Percentiles rank a stretch among this genome's conserved stretches.
Evolutionary conservation across 2,329 filamentous ascomycete genomes (phyloP).

Genomic region (Colletotrichum limetticola): DNA sequence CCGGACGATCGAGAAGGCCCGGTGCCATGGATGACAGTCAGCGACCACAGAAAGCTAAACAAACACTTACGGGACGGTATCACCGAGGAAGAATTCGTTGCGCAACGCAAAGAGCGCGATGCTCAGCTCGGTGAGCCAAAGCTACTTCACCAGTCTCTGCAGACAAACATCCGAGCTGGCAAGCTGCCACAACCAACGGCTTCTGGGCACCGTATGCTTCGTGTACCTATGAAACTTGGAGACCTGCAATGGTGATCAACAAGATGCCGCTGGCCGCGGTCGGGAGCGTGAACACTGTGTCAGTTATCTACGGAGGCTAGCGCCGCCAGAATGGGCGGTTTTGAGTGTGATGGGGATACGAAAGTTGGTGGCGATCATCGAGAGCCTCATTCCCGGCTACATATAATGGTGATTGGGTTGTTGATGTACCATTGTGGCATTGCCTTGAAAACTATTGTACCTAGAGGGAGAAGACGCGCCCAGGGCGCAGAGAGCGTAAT

Average conservation of each 20-base stretch:
- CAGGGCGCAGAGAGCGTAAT: no score
- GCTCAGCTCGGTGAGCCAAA: conserved; percentile 53
- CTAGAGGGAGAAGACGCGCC: no score
- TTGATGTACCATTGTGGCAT: background rate
- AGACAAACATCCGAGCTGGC: conserved; percentile 64
- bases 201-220: conserved; percentile 45
- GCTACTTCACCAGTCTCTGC: conserved; percentile 61
- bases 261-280: background rate
- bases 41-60: conserved; percentile 56
- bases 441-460: no score
- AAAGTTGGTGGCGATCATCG: background rate
- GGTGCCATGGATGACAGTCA: conserved; percentile 55
- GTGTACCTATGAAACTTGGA: conserved; percentile 46
- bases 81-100: conserved; percentile 55
- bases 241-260: conserved; percentile 61
- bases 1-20: conserved; percentile 46
- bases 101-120: conserved; percentile 55
- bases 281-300: background rate
- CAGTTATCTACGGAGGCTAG: background rate
- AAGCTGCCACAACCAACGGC: conserved; percentile 48
- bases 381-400: background rate
- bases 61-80: conserved; percentile 58
- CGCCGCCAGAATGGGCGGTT: background rate
- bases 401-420: background rate
- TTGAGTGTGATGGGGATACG: background rate